phyloP scores from a whole-genome alignment of 441 rosid species.

The Oxalis stricta region DNA sequence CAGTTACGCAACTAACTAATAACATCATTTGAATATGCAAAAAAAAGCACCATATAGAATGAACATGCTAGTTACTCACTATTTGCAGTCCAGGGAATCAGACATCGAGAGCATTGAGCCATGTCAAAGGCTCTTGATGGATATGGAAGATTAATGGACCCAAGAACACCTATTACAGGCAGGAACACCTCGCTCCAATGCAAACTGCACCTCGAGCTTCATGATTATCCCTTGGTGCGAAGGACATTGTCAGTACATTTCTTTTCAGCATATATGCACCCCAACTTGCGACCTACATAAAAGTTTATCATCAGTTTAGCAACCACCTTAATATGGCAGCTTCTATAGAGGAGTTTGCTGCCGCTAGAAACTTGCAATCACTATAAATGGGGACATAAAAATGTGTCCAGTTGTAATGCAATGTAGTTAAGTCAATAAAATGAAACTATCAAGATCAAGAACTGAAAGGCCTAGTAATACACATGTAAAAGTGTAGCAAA shows the following conservation, averaged over 20 bases:
- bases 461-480: too few species aligned
- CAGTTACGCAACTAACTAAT: too few species aligned
- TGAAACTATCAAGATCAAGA: not conserved
- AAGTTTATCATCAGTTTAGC: not conserved
- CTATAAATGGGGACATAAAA: not conserved
- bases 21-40: not conserved
- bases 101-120: constrained; percentile 72
- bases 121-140: constrained; percentile 63
- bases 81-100: constrained; percentile 60
- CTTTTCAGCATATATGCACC: constrained; percentile 57
- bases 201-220: constrained; percentile 72
- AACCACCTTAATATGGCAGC: not conserved
- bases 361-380: not conserved
- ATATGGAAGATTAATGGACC: constrained; percentile 45
- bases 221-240: constrained; percentile 59
- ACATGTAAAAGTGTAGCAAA: not conserved
- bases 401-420: not conserved
- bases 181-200: constrained; percentile 65
- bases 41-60: constrained; percentile 1
- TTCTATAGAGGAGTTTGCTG: not conserved
- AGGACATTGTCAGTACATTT: constrained; percentile 55
- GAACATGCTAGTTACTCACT: constrained; percentile 23
- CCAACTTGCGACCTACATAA: constrained; percentile 58
- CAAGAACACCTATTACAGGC: constrained; percentile 58
- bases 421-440: not conserved